Conservation (phyloP, 2,329 filamentous ascomycete species). For the Gaeumannomyces sp. region DNA sequence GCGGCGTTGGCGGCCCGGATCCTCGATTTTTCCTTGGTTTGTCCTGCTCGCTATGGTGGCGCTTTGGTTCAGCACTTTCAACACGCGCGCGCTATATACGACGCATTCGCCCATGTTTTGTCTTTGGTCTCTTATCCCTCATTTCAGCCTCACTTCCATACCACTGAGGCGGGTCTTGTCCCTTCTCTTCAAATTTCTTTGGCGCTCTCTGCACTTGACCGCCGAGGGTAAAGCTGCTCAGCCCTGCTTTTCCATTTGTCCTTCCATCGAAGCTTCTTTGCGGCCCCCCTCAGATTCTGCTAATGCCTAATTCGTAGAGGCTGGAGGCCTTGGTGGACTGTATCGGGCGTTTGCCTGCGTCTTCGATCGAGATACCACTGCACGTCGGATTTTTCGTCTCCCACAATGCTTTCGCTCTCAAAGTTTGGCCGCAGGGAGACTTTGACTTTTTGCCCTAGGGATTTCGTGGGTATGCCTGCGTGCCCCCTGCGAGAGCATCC, state of each 20-base stretch:
- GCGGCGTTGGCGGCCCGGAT: background rate
- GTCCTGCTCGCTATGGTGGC: background rate
- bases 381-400: background rate
- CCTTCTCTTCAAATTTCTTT: background rate
- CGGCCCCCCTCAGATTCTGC: background rate
- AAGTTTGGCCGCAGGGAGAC: background rate
- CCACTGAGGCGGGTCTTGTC: background rate
- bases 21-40: background rate
- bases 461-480: background rate
- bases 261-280: background rate
- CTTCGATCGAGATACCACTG: background rate
- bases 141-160: background rate
- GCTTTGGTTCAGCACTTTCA: background rate
- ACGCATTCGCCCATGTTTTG: background rate
- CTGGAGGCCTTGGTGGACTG: background rate
- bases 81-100: background rate
- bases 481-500: background rate
- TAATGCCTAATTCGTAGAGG: background rate
- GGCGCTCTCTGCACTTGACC: background rate
- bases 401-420: background rate
- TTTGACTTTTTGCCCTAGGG: background rate
- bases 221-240: background rate
- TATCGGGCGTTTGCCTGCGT: too few relatives aligned
- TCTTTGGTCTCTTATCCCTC: background rate
- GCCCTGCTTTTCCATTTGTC: background rate